Evolutionary conservation across 129 eudicot genomes (phyloP).

Genomic region (carrot (Daucus carota)): DNA sequence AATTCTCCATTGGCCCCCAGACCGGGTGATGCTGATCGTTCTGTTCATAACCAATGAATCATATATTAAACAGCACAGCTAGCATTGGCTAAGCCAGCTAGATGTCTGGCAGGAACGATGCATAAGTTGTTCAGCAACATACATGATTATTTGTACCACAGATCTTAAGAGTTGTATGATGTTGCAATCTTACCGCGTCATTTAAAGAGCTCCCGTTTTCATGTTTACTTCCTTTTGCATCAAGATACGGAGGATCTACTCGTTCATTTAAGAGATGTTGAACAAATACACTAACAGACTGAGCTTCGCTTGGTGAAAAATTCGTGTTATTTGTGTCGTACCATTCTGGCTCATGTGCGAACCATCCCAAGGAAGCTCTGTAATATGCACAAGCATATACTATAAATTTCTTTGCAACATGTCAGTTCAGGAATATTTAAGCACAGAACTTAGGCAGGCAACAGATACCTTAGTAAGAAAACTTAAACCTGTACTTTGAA

Average conservation of each 20-base stretch:
- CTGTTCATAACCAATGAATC: conserved; percentile 28
- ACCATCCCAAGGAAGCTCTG: conserved; percentile 98
- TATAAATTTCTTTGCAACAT: neutral
- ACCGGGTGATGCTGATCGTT: conserved; percentile 82
- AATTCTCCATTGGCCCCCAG: conserved; percentile 86
- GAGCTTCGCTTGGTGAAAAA: conserved; percentile 85
- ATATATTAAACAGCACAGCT: conserved; percentile 14
- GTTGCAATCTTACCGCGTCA: conserved; percentile 48
- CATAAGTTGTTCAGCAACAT: neutral
- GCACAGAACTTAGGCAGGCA: neutral
- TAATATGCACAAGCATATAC: conserved; percentile 4
- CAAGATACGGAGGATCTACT: conserved; percentile 51
- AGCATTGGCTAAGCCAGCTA: conserved; percentile 8
- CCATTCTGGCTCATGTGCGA: conserved; percentile 93
- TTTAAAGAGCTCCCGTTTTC: conserved; percentile 61
- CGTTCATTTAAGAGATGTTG: conserved; percentile 65
- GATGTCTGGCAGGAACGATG: neutral
- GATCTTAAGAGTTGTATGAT: neutral
- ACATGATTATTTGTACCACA: neutral
- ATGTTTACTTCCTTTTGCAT: conserved; percentile 46
- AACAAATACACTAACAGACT: conserved; percentile 73
- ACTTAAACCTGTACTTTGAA: neutral
- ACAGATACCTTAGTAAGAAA: neutral
- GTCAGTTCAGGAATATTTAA: neutral
- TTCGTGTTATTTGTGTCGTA: conserved; percentile 59